Evolutionary conservation across 768 basidiomycete species (phyloP), one percentile per base, ranked within the genome.

Genomic region (Hypholoma fasciculare): DNA sequence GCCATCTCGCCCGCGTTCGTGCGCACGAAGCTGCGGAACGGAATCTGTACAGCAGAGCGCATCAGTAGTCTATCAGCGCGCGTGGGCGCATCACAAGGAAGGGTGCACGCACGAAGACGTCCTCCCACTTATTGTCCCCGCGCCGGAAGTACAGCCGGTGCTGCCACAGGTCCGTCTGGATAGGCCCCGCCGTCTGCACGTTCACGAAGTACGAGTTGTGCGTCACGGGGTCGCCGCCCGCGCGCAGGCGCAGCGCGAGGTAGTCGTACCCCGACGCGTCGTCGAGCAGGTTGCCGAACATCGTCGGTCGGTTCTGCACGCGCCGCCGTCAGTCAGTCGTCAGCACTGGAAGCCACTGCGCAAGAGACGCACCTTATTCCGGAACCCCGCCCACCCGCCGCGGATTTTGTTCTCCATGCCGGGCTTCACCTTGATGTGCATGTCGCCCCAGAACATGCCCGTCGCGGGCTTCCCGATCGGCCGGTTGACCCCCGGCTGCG

Each of bases 201-300:
- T 98, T 98, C 49, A 94, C 89, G 63, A 90, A 96, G 78, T 94
- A 98, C n/a, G 91, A 87, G 63, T 85, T 85, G 61, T 86, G 84
- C 42, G 90, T 90, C 40, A 83, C 79, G 19, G 87, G 85, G 61
- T 92, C 85, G 2, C 94, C 96, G 23, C 82, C 82, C 58, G 88
- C 83, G 14, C 92, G 87, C 11, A 97, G 74, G 4, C 92, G 87
- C 51, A 98, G 75, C 2, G 87, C 86, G 26, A 98, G 78, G 72
- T 89, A 98, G 16, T 84, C 79, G 68, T 96, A 92, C 39, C 81
- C 76, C 36, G 90, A 89, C 30, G 92, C 84, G 75, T 98, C 95
- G 67, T 96, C 94, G 4, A 80, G 82, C 49, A 92, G 72, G 58
- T 93, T 86, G 16, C 96, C 96, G 61, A 97, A 97, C 26, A 98